Evolutionary conservation across 805 yeast species (phyloP), one percentile per base, ranked within the genome.

Genomic region (Starmerella cellae): DNA sequence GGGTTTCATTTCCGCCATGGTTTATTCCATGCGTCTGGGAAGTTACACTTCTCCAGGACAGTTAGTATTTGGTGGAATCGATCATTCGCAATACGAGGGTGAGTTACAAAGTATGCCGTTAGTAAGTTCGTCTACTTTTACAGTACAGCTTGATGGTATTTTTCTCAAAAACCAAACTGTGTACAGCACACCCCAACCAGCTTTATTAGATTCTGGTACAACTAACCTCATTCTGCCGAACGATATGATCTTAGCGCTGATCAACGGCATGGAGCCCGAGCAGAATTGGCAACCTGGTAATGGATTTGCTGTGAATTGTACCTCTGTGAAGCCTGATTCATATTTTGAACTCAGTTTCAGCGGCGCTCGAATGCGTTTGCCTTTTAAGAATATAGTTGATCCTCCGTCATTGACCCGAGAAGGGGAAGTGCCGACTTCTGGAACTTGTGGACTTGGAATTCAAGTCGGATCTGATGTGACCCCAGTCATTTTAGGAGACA

Each of bases 401-500:
- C 38, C 38, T 16, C 4, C n/a, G 33, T 27, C 35, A 11, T 19
- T 28, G n/a, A 37, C 24, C 32, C 26, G 16, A 2, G 39, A 38
- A 20, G 43, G 43, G 14, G 14, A 34, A 2, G 35, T 36, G 10
- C 45, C 42, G 10, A 24, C 21, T 3, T 28, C 35, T 19, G 44
- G 44, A 4, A 32, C 57, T 62, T 44, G 45, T 22, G 21, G 32
- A 9, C 38, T 42, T 4, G 42, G 36, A 2, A 33, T 42, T 19
- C 39, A 42, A 16, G n/a, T 22, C 9, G 18, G 36, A 4, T 9
- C 22, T 8, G 22, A 21, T 2, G 64, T 18, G 24, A 11, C 21
- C 18, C 26, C 17, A 18, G 22, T 54, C 24, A 65, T 76, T 41
- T 62, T 80, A 27, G 88, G 88, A 14, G 84, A 78, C 56, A 67